Evolutionary conservation across 805 yeast species (phyloP), one percentile per base, ranked within the genome.

Genomic region (Candida boleticola): DNA sequence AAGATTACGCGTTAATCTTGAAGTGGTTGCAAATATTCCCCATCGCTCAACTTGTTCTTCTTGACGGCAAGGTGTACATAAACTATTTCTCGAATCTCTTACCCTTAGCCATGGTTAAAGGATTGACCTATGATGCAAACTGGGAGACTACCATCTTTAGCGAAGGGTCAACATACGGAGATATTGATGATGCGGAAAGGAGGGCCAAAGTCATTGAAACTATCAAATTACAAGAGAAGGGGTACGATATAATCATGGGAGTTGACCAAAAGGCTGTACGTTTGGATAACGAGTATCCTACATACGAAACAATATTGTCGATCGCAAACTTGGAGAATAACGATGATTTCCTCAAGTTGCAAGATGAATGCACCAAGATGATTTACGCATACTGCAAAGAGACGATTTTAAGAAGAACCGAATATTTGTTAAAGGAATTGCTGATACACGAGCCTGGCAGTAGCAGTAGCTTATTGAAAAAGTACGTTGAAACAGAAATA

Each of bases 81-180:
- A 51, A 56, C 23, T 46, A 57, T n/a, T 37, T 42, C 20, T 50
- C 49, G 11, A 48, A 44, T 25, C 39, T 44, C 10, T 43, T 60
- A 14, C 58, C 60, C 1, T 29, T 51, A 3, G 39, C 57, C 16
- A 53, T 58, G 88, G 31, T 64, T 85, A 42, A 80, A 79, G 42
- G 74, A 86, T 4, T 77, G 86, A 45, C 92, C 84, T 58, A 73
- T 83, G 27, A 88, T 93, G 89, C 74, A 85, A 41, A 33, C 22
- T 60, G 60, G 73, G 42, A 41, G 33, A 44, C 40, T 40, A 35
- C n/a, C 19, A 50, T 54, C 22, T 30, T 47, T 26, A 54, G 42
- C 4, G 41, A 47, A 7, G 44, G 46, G 43, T 42, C 44, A 60
- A 49, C 20, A 32, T 39, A 34, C 14, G 50, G 54, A 34, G 62